phyloP scores from a whole-genome alignment of 768 basidiomycete species.

The Hirschioporus abietinus region DNA sequence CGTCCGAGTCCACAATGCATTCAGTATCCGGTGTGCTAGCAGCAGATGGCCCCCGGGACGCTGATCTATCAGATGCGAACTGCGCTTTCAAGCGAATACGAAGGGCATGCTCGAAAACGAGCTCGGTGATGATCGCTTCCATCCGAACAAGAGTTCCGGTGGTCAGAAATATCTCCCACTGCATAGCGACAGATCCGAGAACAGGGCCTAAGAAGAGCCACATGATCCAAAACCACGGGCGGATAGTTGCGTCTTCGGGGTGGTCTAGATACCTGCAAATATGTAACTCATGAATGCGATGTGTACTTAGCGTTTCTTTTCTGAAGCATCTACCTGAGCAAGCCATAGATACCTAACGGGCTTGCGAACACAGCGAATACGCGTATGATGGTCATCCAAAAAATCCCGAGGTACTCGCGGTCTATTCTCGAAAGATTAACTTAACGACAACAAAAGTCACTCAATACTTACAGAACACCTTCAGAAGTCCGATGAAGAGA shows the following conservation, averaged over 20 bases:
- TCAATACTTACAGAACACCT: constrained; percentile 3
- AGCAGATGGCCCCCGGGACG: constrained; percentile 15
- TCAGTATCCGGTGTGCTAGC: constrained; percentile 15
- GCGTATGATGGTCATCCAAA: constrained; percentile 15
- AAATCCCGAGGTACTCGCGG: constrained; percentile 16
- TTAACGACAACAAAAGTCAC: neutral
- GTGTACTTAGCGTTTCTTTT: neutral
- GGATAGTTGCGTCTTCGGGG: constrained; percentile 29
- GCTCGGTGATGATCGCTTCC: constrained; percentile 49
- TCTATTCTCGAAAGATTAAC: neutral
- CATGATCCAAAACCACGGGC: constrained; percentile 45
- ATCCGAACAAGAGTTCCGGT: constrained; percentile 43
- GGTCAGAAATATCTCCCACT: constrained; percentile 36
- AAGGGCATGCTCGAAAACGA: constrained; percentile 53
- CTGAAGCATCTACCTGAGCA: constrained; percentile 26
- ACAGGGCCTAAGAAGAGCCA: constrained; percentile 30
- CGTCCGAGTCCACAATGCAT: constrained; percentile 10
- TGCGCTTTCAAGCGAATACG: constrained; percentile 57
- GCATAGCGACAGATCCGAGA: constrained; percentile 30
- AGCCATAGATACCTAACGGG: constrained; percentile 33
- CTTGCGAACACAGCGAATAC: constrained; percentile 28
- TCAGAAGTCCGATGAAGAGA: constrained; percentile 41
- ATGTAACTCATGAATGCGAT: neutral
- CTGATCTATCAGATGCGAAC: neutral
- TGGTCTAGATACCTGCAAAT: constrained; percentile 32